Evolutionary conservation across 2,329 filamentous ascomycete genomes (phyloP).

Genomic region (Rhexocercosporidium sp.): DNA sequence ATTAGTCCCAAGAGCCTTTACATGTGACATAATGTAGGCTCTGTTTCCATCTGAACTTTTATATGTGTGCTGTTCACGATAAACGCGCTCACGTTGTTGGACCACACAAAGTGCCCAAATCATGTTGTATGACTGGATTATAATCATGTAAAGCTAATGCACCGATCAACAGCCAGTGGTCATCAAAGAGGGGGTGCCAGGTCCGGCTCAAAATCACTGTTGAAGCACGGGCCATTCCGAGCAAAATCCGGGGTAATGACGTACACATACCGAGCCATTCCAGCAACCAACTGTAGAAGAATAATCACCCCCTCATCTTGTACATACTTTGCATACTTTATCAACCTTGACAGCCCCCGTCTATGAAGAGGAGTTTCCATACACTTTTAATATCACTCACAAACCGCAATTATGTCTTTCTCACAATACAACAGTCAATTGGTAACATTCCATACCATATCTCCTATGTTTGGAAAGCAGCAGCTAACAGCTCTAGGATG

Average conservation of each 20-base stretch:
- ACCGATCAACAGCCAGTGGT: neutral
- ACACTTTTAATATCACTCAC: neutral
- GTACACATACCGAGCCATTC: conserved; percentile 1
- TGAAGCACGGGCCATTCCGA: conserved; percentile 3
- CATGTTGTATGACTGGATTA: neutral
- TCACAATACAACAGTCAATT: conserved; percentile 46
- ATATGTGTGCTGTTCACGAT: too few relatives aligned
- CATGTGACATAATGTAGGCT: neutral
- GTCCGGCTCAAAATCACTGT: neutral
- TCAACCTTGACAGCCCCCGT: neutral
- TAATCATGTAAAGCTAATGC: neutral
- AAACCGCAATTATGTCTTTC: conserved; percentile 6
- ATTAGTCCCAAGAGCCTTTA: neutral
- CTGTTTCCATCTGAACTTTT: neutral
- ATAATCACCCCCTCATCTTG: conserved; percentile 1
- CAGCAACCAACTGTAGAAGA: neutral
- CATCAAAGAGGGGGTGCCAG: neutral
- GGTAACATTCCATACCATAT: conserved; percentile 34
- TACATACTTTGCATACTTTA: neutral
- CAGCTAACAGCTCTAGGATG: conserved; percentile 33
- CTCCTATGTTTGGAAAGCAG: neutral
- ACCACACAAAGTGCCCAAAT: neutral
- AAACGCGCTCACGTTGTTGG: neutral
- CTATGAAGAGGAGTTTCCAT: neutral
- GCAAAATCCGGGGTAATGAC: conserved; percentile 28